Base-by-base conservation (phyloP, 805 yeast genomes). In the Candida orba region DNA sequence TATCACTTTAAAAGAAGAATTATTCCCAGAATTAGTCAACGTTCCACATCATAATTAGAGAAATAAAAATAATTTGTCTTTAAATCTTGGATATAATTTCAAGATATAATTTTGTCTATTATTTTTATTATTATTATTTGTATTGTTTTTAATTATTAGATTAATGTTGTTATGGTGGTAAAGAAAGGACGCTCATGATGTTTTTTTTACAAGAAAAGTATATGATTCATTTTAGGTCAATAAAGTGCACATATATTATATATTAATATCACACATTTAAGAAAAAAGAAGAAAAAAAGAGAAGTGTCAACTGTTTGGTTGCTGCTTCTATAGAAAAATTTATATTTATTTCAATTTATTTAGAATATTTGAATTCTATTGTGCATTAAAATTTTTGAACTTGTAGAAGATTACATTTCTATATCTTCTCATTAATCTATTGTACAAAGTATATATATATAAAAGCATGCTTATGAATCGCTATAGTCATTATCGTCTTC, bases 1-100 rank as follows among this genome's bases (percentile, higher is more conserved):
- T 56, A 76, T 90, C 64, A 91, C 91, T 56, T 78, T 90, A 65
- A 86, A 86, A 73, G 97, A 90, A 72, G 95, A 86, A 58, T 75
- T 90, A 61, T 89, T 78, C 69, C 69, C 72, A 51, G 67, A 60
- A 53, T 46, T 56, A 44, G 52, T 47, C 37, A 50, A 51, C 48
- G 42, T 35, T 41, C 46, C 47, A 39, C 60, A 54, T 44, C 40
- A 46, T 51, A 57, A 57, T 48, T 57, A 51, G 40, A 24, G 37
- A 13, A 20, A 20, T 12, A 15, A 24, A 4, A 27, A 37, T 20
- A 23, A 14, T 33, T 18, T 24, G 12, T 22, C 22, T 20, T 20
- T 20, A 5, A 20, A 20, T 20, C 22, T 20, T 20, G 22, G 22
- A 20, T 20, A 20, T 20, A 20, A 20, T 20, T 20, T 20, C 22